A percentile compares a stretch with the other conserved stretches of the same genome.
phyloP scores from a whole-genome alignment of 2,329 filamentous ascomycete genomes.

The Rachicladosporium sp. region DNA sequence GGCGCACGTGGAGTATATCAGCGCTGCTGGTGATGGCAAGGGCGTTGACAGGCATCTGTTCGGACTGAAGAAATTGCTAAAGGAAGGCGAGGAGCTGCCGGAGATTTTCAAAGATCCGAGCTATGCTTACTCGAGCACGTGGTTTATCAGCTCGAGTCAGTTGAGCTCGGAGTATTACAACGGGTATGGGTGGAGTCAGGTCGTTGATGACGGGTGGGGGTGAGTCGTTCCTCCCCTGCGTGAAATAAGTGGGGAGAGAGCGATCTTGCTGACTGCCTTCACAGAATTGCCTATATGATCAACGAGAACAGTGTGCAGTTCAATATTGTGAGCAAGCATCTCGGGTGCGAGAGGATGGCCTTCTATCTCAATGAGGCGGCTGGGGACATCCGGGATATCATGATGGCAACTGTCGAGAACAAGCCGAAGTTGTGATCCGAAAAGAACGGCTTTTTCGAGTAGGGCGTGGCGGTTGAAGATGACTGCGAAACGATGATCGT shows the following conservation, averaged over 20 bases:
- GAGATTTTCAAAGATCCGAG: conserved; percentile 78
- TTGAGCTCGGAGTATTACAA: conserved; percentile 96
- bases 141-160: conserved; percentile 83
- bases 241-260: neutral
- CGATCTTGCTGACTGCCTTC: conserved; percentile 11
- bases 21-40: conserved; percentile 77
- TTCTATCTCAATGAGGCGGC: conserved; percentile 93
- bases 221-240: conserved; percentile 13
- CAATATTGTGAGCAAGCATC: conserved; percentile 88
- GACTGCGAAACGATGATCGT: too few relatives aligned
- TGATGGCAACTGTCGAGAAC: conserved; percentile 65
- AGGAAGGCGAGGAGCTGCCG: conserved; percentile 68
- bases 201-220: conserved; percentile 89
- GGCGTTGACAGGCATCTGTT: conserved; percentile 96
- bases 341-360: conserved; percentile 86
- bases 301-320: conserved; percentile 99
- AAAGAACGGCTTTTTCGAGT: too few relatives aligned
- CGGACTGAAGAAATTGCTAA: conserved; percentile 81
- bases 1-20: conserved; percentile 81
- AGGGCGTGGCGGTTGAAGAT: too few relatives aligned
- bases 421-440: conserved; percentile 71
- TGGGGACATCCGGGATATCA: conserved; percentile 73
- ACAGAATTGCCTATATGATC: conserved; percentile 90
- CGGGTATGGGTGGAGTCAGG: conserved; percentile 97
- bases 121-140: conserved; percentile 69